A percentile compares a stretch with the other conserved stretches of the same genome.
phyloP scores from a whole-genome alignment of 192 early-diverging fungal species.

The Phycomyces nitens region DNA sequence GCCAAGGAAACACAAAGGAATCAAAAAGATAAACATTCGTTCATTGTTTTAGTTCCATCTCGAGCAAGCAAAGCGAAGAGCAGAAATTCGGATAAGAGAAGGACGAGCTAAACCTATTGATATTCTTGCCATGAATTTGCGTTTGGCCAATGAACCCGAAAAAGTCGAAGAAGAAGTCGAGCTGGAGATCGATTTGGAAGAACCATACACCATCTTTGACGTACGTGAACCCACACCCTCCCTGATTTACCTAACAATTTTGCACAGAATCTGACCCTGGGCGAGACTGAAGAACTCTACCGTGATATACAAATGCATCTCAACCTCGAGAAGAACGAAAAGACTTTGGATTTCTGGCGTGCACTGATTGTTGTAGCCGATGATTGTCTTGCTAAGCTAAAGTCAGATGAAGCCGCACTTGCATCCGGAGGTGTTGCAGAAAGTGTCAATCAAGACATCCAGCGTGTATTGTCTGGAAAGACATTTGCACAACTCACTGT shows the following conservation, averaged over 20 bases:
- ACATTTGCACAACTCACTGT: slow-evolving; percentile 65
- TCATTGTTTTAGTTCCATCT: slow-evolving; percentile 66
- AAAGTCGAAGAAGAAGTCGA: slow-evolving; percentile 71
- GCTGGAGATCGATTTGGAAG: slow-evolving; percentile 83
- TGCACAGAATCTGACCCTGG: slow-evolving; percentile 55
- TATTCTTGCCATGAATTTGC: slow-evolving; percentile 86
- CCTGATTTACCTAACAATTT: slow-evolving; percentile 1
- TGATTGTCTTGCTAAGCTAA: slow-evolving; percentile 56
- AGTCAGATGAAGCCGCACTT: slow-evolving; percentile 14
- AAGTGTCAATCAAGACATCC: slow-evolving; percentile 61
- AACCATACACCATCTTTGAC: slow-evolving; percentile 81
- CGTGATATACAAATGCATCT: slow-evolving; percentile 89
- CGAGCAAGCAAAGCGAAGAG: slow-evolving; percentile 84
- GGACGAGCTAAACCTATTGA: slow-evolving; percentile 89
- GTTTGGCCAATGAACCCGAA: slow-evolving; percentile 67
- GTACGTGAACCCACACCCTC: slow-evolving; percentile 22
- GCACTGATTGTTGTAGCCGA: slow-evolving; percentile 80
- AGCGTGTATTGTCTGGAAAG: slow-evolving; percentile 67
- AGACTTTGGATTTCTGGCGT: slow-evolving; percentile 82
- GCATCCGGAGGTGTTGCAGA: slow-evolving; percentile 43
- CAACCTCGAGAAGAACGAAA: slow-evolving; percentile 72
- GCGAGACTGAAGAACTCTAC: slow-evolving; percentile 75
- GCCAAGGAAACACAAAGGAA: neutral
- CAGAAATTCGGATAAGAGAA: slow-evolving; percentile 89
- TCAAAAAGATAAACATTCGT: neutral